Evolutionary conservation across 352 stramenopile genomes (phyloP).

Genomic region (Globisporangium spinosum): DNA sequence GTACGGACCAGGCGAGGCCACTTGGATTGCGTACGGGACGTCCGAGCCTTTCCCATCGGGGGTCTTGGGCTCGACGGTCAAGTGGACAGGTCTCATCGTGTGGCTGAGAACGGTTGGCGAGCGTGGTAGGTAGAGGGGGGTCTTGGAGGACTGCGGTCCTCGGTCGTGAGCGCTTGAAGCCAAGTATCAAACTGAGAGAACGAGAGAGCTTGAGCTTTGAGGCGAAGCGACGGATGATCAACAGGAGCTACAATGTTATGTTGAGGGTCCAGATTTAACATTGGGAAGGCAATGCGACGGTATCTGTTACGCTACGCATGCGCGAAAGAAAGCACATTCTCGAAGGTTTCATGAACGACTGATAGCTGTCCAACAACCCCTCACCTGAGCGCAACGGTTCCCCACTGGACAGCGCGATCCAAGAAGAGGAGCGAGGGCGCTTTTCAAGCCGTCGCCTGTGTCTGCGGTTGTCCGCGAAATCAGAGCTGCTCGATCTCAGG

Average conservation of each 20-base stretch:
- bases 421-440: neutral
- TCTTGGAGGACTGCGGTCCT: neutral
- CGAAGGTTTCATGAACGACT: neutral
- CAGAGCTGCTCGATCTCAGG: neutral
- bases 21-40: constrained; percentile 19
- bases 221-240: neutral
- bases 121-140: neutral
- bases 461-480: neutral
- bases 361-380: neutral
- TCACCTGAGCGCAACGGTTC: neutral
- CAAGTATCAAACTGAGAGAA: neutral
- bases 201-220: neutral
- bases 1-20: constrained; percentile 16
- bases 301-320: neutral
- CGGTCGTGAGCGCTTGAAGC: neutral
- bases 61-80: constrained; percentile 11
- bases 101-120: neutral
- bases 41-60: constrained; percentile 7
- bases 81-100: neutral
- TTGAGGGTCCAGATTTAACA: neutral
- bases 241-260: neutral
- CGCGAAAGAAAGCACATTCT: constrained; percentile 9
- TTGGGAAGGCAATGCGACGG: neutral
- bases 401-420: neutral
- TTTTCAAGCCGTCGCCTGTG: neutral